phyloP scores from a whole-genome alignment of 2,329 filamentous ascomycete species.

The Microascus cirrosus region DNA sequence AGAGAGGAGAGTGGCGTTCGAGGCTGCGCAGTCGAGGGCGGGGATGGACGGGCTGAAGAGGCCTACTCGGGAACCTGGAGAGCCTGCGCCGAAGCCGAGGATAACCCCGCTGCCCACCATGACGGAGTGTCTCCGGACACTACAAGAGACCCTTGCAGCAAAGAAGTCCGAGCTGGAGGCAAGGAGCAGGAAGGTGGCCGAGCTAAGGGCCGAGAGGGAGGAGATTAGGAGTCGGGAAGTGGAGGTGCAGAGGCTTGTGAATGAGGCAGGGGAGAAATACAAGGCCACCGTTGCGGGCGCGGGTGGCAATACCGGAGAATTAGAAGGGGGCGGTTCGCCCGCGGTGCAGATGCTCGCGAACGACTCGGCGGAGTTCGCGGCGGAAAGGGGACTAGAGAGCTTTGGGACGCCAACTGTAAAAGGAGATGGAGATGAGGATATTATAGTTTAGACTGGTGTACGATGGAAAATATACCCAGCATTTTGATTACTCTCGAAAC shows the following conservation, averaged over 20 bases:
- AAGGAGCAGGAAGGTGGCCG: conserved; percentile 53
- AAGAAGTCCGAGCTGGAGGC: conserved; percentile 53
- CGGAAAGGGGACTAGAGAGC: conserved; percentile 33
- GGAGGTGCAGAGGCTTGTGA: conserved; percentile 70
- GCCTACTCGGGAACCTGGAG: conserved; percentile 2
- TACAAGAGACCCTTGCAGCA: conserved; percentile 48
- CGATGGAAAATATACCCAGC: not conserved
- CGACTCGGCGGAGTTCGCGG: conserved; percentile 12
- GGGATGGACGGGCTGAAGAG: conserved; percentile 61
- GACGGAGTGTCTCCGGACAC: conserved; percentile 50
- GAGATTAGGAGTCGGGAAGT: conserved; percentile 59
- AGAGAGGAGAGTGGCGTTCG: conserved; percentile 70
- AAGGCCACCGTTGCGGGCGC: conserved; percentile 27
- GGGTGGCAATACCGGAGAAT: conserved; percentile 4
- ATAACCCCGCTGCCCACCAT: conserved; percentile 71
- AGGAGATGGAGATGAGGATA: not conserved
- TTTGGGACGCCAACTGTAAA: conserved; percentile 26
- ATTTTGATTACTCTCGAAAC: not conserved
- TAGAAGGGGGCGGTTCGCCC: conserved; percentile 8
- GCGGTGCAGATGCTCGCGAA: conserved; percentile 7
- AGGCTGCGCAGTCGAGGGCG: conserved; percentile 72
- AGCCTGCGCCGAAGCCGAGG: conserved; percentile 32
- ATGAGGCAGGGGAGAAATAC: conserved; percentile 64
- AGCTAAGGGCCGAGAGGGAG: conserved; percentile 55
- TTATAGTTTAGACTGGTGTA: not conserved